Evolutionary conservation across 345 rosid genomes (phyloP), one percentile per base, ranked within the genome.

Genomic region (Limnanthes douglasii): DNA sequence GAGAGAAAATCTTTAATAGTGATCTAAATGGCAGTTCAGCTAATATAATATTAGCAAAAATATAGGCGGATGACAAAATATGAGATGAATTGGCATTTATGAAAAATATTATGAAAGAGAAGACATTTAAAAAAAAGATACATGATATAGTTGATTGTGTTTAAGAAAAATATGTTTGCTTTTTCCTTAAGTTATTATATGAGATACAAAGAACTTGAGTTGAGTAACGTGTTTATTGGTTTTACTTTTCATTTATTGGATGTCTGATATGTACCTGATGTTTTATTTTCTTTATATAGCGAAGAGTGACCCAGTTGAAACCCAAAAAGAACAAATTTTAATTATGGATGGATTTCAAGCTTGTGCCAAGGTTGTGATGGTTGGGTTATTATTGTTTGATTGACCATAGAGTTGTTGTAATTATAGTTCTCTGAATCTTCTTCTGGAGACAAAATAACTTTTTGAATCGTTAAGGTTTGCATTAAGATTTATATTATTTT

Each of bases 21-120:
- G 64, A 52, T 37, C 42, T 54, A 5, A 43, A 52, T 11, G 64
- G 52, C 32, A 26, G 33, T 52, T 52, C 59, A 5, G 59, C 50
- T 41, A 42, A 52, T 59, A 22, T 52, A 30, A 52, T 46, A 46
- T 29, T 52, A n/a, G 46, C 59, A 5, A 59, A 51, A 20, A 28
- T 59, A 21, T 59, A 59, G 7, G 59, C 64, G 20, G 54, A 52
- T 27, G 64, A 53, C 31, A 37, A 52, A 20, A 59, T 52, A 54
- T 59, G 59, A 59, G 45, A 37, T 37, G 54, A 42, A 41, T 31
- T 40, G 5, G 59, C 54, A 8, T 30, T 42, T 42, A 31, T 59
- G 37, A 52, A 59, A 42, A 59, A 42, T 41, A 21, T 36, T 17
- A 36, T 59, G 46, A 59, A 59, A 22, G 50, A 43, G 31, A 52